Base-by-base conservation (phyloP, 352 stramenopile species). In the Phytophthora foliorum region DNA sequence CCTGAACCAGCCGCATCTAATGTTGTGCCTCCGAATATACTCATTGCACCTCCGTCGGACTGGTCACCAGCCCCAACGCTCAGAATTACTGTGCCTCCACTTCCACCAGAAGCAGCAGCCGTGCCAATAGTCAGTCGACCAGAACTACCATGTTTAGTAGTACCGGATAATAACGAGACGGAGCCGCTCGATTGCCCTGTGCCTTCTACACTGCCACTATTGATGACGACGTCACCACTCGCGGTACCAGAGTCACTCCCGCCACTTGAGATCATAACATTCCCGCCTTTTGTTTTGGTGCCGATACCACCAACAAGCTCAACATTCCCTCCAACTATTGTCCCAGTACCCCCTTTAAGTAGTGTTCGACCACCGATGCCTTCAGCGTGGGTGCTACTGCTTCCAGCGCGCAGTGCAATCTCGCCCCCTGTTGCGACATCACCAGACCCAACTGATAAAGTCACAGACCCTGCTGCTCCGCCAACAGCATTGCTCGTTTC, bases 131-230 rank as follows among this genome's bases (percentile, higher is more conserved):
- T 63, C 34, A 82, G 11, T 17, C 55, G 57, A 0, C 75, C 75
- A 17, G 71, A 78, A 24, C 49, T 51, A 10, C 67, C 71, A 11
- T 58, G 24, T 2, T 13, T 54, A 17, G 71, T 44, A 6, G 21
- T 45, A n/a, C 71, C 75, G 42, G 67, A 73, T 24, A 55, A 64
- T 14, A 82, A 52, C 10, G 44, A 60, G 22, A 82, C 50, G 17
- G 21, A 25, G 0, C 75, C 71, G 41, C 71, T 76, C 6, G 31
- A 49, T 57, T 76, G 72, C 2, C 44, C 50, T 16, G 49, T 22
- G 29, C 48, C 59, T 8, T 24, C 46, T 4, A 58, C 58, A 31
- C n/a, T 39, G 3, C 44, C 62, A 53, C 44, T 78, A 17, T 51
- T 51, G 25, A 76, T 72, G 14, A 24, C 27, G 1, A 77, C 44